Conservation (phyloP, 139 green algal species). For the Chlorella vulgaris region DNA sequence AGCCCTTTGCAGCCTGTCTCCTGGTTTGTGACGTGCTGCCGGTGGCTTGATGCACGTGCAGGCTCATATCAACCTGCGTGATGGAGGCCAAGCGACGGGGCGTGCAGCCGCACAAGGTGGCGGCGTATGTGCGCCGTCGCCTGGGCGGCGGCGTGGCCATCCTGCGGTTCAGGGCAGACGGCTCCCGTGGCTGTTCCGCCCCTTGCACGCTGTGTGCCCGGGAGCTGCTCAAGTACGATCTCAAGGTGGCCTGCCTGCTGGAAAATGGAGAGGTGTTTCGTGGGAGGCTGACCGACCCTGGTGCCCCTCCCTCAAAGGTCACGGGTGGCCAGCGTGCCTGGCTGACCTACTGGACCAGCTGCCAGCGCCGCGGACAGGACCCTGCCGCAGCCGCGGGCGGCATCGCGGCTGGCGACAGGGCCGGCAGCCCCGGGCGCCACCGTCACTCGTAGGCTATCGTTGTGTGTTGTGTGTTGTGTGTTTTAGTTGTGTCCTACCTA, state of each 20-base stretch:
- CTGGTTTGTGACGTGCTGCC: no score
- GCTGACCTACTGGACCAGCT: conserved; percentile 11
- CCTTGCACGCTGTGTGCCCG: conserved; percentile 67
- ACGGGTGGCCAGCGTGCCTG: conserved; percentile 26
- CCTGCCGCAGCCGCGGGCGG: background rate
- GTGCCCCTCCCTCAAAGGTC: background rate
- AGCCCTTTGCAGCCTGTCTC: no score
- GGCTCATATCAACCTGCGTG: conserved; percentile 57
- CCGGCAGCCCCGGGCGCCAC: no score
- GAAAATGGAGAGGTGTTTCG: conserved; percentile 13
- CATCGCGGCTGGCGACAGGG: background rate
- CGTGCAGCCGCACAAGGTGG: conserved; percentile 50
- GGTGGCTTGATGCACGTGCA: conserved; percentile 17
- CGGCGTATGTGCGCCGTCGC: conserved; percentile 67
- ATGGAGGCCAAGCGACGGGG: conserved; percentile 56
- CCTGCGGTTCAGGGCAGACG: conserved; percentile 60
- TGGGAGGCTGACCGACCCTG: conserved; percentile 18
- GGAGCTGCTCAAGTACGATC: conserved; percentile 56
- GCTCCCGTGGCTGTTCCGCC: conserved; percentile 58
- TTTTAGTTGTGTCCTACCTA: no score
- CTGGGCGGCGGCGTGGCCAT: conserved; percentile 54
- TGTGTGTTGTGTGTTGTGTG: no score
- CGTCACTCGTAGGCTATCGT: no score
- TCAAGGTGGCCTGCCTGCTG: conserved; percentile 50
- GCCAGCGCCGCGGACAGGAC: background rate